Evolutionary conservation across 108 stramenopile species (phyloP), one percentile per base, ranked within the genome.

Genomic region (Fragilaria radians): DNA sequence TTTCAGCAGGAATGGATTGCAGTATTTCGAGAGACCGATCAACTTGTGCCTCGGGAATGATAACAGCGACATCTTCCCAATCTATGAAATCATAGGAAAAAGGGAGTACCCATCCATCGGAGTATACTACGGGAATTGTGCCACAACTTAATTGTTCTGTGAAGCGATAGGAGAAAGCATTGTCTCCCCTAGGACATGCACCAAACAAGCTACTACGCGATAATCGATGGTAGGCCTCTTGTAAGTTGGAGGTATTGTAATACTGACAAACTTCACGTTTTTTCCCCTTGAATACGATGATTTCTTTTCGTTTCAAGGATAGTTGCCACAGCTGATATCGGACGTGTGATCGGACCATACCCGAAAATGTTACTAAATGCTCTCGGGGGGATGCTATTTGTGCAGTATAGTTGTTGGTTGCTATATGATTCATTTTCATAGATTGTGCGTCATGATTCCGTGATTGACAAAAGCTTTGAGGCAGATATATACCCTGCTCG

Each of bases 151-250:
- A 49, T 19, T 46, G 58, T 50, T 80, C 71, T 0, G 71, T 48
- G 32, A 75, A 80, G 0, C 78, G 57, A 59, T 80, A 80, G 51
- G 60, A 52, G 49, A 80, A 80, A 24, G 42, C 19, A 57, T 80
- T 75, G 36, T 80, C 78, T 0, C 78, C 74, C 0, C 78, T 65
- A 7, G 78, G 74, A 18, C 14, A 18, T 5, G 26, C 54, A 24
- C 54, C 14, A 29, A 25, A 55, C 11, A 55, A 7, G 5, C 26
- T 25, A 11, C 27, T 18, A 28, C 5, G 7, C 5, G 11, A 5
- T 5, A 18, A 29, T 9, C 26, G 5, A 14, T 55, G 11, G 9
- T 29, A 55, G n/a, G n/a, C 23, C 5, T 7, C 7, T 19, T 17
- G 17, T 7, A 19, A 7, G n/a, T 7, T 51, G 9, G 7, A 5